Evolutionary conservation across 1,139 yeast species (phyloP).

Genomic region (Geotrichum phurueaensis): DNA sequence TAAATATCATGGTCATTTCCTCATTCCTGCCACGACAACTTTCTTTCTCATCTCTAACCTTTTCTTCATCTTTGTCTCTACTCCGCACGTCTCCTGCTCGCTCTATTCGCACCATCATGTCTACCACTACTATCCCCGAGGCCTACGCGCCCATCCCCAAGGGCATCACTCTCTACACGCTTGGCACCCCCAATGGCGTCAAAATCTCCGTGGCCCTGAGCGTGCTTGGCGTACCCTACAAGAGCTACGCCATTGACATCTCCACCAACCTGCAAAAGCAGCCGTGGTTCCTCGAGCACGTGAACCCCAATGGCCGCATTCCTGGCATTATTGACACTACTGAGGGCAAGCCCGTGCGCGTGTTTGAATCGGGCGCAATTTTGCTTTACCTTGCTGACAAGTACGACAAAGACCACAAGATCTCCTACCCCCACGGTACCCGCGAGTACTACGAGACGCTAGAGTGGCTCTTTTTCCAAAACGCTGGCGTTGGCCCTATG

Average conservation of each 20-base stretch:
- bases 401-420: slow-evolving; percentile 50
- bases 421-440: slow-evolving; percentile 43
- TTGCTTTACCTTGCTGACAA: slow-evolving; percentile 51
- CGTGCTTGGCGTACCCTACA: slow-evolving; percentile 45
- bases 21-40: background rate
- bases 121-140: slow-evolving; percentile 9
- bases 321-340: slow-evolving; percentile 47
- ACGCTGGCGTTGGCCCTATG: slow-evolving; percentile 57
- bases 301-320: slow-evolving; percentile 59
- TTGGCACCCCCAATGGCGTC: slow-evolving; percentile 53
- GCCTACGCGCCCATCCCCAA: slow-evolving; percentile 13
- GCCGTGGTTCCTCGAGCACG: slow-evolving; percentile 45
- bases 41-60: background rate
- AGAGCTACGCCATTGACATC: slow-evolving; percentile 42
- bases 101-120: background rate
- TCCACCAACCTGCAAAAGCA: slow-evolving; percentile 42
- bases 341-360: slow-evolving; percentile 29
- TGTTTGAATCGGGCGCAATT: slow-evolving; percentile 55
- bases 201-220: slow-evolving; percentile 48
- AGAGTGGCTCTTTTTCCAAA: slow-evolving; percentile 51
- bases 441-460: slow-evolving; percentile 45
- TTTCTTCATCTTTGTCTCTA: background rate
- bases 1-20: background rate
- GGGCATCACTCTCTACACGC: slow-evolving; percentile 41
- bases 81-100: background rate